Base-by-base conservation (phyloP, 257 asterid species). In the Scutellaria barbata region DNA sequence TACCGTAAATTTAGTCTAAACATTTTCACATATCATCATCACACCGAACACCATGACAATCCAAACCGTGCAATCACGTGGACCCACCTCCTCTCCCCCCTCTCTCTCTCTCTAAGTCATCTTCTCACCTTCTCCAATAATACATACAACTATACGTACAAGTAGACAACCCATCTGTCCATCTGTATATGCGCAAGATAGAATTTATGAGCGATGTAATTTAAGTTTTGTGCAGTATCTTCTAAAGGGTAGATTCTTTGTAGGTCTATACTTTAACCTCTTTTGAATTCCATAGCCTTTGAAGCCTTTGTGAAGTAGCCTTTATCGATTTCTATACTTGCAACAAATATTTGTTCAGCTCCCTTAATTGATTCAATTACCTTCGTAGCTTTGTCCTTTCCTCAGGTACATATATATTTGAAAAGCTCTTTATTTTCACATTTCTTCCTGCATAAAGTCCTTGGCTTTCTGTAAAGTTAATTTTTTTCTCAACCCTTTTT, bases 11-110 rank as follows among this genome's bases (percentile, higher is more conserved):
- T n/a, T n/a, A n/a, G n/a, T n/a, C n/a, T n/a, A n/a, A 22, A 22
- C 17, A n/a, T 69, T 48, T 35, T 35, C 69, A 12, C 9, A 30
- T 66, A 22, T 65, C 76, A 77, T 71, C 73, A 76, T 65, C 65
- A 54, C 30, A 12, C 18, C 69, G 48, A 61, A 51, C 72, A 56
- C 78, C n/a, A 42, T 10, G 13, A 46, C 80, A 57, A 69, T 72
- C 81, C 76, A 66, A 74, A 79, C 77, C 83, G 82, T 81, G 88
- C 85, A 76, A 74, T 51, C 75, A 62, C 16, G 68, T 73, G 89
- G 90, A 37, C 85, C 92, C 92, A 75, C 65, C 47, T n/a, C 25
- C 74, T 74, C 68, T 66, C 68, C 65, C 41, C 52, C 30, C 37
- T 18, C 18, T 5, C 63, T 55, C 66, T 59, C 77, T 22, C 25